Evolutionary conservation across 768 basidiomycete species (phyloP).

Genomic region (Podaxis sp.): DNA sequence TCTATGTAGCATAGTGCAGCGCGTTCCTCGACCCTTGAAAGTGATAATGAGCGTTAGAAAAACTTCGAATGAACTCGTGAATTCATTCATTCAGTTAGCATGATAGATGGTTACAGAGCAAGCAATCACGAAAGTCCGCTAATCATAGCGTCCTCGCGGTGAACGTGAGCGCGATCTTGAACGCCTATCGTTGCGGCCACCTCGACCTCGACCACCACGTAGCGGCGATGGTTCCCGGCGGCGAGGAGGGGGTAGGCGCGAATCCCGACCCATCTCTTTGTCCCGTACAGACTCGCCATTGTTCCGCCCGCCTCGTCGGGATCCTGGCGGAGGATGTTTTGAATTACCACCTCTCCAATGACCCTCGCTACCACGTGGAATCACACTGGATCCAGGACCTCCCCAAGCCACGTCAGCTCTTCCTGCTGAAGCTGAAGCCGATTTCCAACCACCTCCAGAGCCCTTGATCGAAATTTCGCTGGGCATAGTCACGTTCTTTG

Average conservation of each 20-base stretch:
- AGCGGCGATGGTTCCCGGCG: constrained; percentile 43
- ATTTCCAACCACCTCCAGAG: constrained; percentile 24
- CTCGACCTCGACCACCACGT: constrained; percentile 31
- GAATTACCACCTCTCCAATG: constrained; percentile 72
- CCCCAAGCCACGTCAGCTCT: constrained; percentile 20
- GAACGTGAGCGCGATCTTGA: constrained; percentile 37
- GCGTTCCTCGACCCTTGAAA: neutral
- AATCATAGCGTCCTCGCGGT: constrained; percentile 5
- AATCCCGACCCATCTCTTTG: constrained; percentile 27
- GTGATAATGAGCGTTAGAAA: neutral
- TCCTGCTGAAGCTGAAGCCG: constrained; percentile 18
- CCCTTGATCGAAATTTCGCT: constrained; percentile 54
- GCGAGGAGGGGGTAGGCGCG: constrained; percentile 46
- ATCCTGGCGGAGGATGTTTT: constrained; percentile 38
- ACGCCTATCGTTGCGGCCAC: constrained; percentile 34
- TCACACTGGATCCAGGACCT: constrained; percentile 29
- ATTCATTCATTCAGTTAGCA: neutral
- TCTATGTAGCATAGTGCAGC: constrained; percentile 8
- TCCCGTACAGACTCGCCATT: constrained; percentile 28
- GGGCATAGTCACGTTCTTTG: constrained; percentile 55
- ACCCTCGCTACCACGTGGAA: constrained; percentile 44
- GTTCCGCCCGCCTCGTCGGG: constrained; percentile 41
- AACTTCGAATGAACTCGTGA: neutral
- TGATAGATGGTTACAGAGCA: neutral
- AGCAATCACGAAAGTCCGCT: neutral